phyloP scores from a whole-genome alignment of 768 basidiomycete genomes.

The Coprinopsis strossmayeri region DNA sequence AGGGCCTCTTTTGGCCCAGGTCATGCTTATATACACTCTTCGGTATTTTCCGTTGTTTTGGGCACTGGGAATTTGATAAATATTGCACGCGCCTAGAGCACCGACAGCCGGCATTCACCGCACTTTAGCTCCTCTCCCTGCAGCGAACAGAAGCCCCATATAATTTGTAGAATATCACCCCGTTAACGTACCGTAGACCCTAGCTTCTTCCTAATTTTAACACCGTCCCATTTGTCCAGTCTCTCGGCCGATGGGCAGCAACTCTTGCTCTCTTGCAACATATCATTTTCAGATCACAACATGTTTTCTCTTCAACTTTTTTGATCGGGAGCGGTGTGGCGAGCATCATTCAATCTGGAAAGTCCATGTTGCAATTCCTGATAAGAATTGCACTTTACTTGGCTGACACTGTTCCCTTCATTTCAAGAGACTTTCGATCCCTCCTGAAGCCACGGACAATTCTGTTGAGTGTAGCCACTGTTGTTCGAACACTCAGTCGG shows the following conservation, averaged over 20 bases:
- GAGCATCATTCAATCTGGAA: not conserved
- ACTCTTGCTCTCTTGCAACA: not conserved
- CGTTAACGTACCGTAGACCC: no score
- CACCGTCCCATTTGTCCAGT: no score
- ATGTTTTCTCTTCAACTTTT: no score
- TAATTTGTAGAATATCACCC: no score
- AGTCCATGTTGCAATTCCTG: no score
- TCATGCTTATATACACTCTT: not conserved
- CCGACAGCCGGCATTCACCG: not conserved
- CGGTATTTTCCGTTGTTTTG: constrained; percentile 1
- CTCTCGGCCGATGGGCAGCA: not conserved
- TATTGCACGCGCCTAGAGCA: not conserved
- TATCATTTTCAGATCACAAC: not conserved
- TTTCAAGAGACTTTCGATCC: no score
- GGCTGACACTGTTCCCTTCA: no score
- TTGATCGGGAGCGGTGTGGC: not conserved
- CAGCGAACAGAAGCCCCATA: not conserved
- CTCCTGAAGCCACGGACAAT: no score
- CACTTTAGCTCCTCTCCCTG: not conserved
- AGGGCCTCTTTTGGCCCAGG: not conserved
- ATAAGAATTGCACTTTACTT: no score
- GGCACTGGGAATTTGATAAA: not conserved
- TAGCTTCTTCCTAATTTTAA: no score
- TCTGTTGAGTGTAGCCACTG: no score
- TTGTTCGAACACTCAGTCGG: no score